Conservation (phyloP, 768 basidiomycete species). For the Amyloporia xantha region DNA sequence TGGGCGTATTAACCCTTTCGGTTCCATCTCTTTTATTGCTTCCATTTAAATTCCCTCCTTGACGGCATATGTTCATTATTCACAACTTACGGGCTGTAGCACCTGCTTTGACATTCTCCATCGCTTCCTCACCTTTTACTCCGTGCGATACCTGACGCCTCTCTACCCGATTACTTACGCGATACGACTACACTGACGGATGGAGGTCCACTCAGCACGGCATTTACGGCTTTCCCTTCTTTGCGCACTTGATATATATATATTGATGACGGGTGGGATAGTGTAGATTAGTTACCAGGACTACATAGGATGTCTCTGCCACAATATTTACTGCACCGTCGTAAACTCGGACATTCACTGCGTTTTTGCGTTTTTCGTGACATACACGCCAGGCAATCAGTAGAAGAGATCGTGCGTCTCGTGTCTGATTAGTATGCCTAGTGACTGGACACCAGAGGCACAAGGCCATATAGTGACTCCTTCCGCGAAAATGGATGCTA, state of each 20-base stretch:
- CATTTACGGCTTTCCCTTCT: constrained; percentile 15
- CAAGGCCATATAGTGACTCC: no score
- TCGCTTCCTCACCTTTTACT: constrained; percentile 26
- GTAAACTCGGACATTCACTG: no score
- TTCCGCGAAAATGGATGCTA: no score
- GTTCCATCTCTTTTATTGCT: constrained; percentile 24
- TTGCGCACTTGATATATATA: constrained; percentile 2
- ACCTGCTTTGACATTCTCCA: constrained; percentile 5
- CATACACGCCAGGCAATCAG: no score
- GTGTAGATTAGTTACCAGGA: constrained; percentile 1
- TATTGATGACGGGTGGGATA: background rate
- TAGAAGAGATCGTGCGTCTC: no score
- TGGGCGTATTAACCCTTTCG: constrained; percentile 23
- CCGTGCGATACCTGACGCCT: constrained; percentile 21
- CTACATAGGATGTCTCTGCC: background rate
- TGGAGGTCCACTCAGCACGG: constrained; percentile 16
- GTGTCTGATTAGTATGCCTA: no score
- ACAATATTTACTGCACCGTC: background rate
- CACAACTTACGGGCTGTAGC: constrained; percentile 14
- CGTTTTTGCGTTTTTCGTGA: no score
- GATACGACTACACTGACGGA: constrained; percentile 18
- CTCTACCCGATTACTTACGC: constrained; percentile 8
- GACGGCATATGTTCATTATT: constrained; percentile 14
- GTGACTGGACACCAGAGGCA: no score
- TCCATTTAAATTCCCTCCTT: constrained; percentile 28